Evolutionary conservation across 257 asterid genomes (phyloP).

Genomic region (Voacanga thouarsii): DNA sequence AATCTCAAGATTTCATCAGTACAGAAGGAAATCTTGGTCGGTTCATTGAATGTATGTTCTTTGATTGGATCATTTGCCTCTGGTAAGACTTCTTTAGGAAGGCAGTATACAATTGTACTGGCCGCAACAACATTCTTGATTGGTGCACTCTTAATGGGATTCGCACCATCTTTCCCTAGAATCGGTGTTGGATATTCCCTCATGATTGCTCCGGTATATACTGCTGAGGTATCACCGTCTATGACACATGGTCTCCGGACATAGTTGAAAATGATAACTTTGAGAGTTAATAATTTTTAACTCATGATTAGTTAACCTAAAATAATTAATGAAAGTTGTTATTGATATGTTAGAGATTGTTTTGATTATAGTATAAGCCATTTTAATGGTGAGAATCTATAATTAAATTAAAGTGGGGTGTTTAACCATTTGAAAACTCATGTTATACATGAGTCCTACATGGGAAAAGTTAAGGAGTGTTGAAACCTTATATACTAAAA

Average conservation of each 20-base stretch:
- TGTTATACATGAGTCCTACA: no score
- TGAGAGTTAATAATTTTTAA: no score
- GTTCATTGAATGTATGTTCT: constrained; percentile 61
- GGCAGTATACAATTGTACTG: constrained; percentile 74
- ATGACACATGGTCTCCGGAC: constrained; percentile 72
- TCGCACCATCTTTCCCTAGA: constrained; percentile 69
- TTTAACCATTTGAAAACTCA: no score
- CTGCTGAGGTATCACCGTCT: constrained; percentile 73
- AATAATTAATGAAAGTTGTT: no score
- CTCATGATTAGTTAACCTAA: no score
- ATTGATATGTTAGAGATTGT: no score
- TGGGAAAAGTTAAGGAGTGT: no score
- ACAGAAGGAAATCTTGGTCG: constrained; percentile 60
- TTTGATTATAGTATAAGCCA: no score
- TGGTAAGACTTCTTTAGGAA: constrained; percentile 83
- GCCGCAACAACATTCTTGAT: constrained; percentile 63
- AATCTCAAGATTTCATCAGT: constrained; percentile 50
- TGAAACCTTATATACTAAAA: no score
- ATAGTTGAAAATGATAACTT: no score
- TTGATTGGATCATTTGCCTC: constrained; percentile 68
- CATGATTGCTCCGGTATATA: constrained; percentile 85
- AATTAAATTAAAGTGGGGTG: no score
- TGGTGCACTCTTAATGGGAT: constrained; percentile 74
- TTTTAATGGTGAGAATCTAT: no score
- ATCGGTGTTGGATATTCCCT: constrained; percentile 77